Evolutionary conservation across 2,329 filamentous ascomycete species (phyloP), one percentile per base, ranked within the genome.

Genomic region (Fusarium veterinarium): DNA sequence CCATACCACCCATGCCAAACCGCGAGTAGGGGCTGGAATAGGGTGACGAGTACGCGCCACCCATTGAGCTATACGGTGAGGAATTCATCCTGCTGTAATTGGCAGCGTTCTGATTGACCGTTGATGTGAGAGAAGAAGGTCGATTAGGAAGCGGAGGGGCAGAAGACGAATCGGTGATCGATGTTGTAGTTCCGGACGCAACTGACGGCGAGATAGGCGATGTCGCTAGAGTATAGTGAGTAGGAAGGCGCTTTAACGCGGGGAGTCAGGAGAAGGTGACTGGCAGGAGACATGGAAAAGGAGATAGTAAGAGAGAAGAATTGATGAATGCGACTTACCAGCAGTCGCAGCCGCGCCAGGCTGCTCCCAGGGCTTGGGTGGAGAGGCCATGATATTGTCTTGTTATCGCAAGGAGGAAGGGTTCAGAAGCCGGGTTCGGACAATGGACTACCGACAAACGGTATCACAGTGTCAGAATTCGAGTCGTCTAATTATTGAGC

Each of bases 311-410:
- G 56, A 53, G 45, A 56, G 46, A 40, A 40, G 28, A 46, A 33
- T 55, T 63, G 59, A 55, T 57, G 59, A 62, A 75, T 64, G 60
- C 49, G 69, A 84, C 86, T 78, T 84, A 91, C 88, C 82, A 79
- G 86, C 80, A 79, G 79, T 80, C 74, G 85, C 79, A 75, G 86
- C 86, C 70, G 90, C 89, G 83, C 92, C 92, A 74, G 91, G 89
- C 82, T 92, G 90, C 85, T 99, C 96, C 96, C 96, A 99, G 51
- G 96, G 96, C 85, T 99, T 99, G 62, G 96, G 96, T 80, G 96
- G 96, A 82, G 95, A 98, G 72, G 89, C 89, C 87, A 91, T 91
- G 72, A 60, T 69, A 44, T 40, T 67, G n/a, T 40, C 68, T 45
- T 51, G 71, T 56, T 56, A 38, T 60, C n/a, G 56, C 63, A 33